Evolutionary conservation across 106 monocot species (phyloP).

Genomic region (Dendrobium huoshanense): DNA sequence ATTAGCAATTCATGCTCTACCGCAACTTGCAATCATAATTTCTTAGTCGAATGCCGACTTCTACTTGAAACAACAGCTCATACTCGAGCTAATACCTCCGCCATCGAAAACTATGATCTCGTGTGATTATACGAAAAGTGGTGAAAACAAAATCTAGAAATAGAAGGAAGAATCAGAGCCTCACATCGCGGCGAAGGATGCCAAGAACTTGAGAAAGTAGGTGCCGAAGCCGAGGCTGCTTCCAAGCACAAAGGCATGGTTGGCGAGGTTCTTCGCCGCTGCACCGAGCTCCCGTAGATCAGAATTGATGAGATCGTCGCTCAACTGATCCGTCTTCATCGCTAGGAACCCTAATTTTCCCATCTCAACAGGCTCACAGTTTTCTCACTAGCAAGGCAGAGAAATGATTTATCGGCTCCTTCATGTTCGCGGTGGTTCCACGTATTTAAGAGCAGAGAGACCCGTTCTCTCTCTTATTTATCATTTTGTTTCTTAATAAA

Average conservation of each 20-base stretch:
- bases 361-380: constrained; percentile 8
- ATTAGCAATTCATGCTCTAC: no score
- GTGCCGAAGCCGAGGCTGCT: constrained; percentile 30
- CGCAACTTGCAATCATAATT: no score
- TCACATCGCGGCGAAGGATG: constrained; percentile 50
- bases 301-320: constrained; percentile 38
- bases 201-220: constrained; percentile 42
- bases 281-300: constrained; percentile 51
- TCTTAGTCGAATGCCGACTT: no score
- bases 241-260: constrained; percentile 38
- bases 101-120: neutral
- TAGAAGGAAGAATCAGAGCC: neutral
- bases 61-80: no score
- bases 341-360: constrained; percentile 28
- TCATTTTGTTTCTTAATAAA: no score
- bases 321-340: constrained; percentile 47
- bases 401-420: neutral
- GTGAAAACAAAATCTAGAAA: neutral
- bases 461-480: no score
- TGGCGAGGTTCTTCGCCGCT: constrained; percentile 41
- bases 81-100: neutral
- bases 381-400: neutral
- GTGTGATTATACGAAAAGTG: neutral
- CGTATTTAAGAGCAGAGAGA: no score
- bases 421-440: no score